Base-by-base conservation (phyloP, 441 rosid species). In the Erodium texanum region DNA sequence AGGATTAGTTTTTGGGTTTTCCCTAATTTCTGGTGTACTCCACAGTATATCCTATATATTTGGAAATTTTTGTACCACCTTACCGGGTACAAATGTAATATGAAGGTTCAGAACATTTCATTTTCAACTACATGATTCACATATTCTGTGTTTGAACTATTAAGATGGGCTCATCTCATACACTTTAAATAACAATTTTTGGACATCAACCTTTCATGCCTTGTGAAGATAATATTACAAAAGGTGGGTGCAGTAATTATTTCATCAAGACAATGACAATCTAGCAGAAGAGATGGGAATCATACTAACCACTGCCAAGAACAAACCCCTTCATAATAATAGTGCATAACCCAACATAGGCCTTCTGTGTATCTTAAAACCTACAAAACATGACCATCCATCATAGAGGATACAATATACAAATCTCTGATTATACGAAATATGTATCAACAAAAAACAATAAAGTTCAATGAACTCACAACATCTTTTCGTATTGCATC, bases 401-500 rank as follows among this genome's bases (percentile, higher is more conserved):
- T 59, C 50, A 71, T 16, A 73, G 71, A 19, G 76, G 66, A 58
- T 20, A 19, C 11, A 58, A 27, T 12, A 58, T 22, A 22, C 27
- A 20, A 23, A 58, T 22, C 27, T 58, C 27, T 23, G 24, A 58
- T 19, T 2, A 58, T 58, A 58, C 8, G 24, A 4, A 20, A 22
- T 9, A 58, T 58, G 23, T 23, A 58, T 20, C 24, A 66, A 34
- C 36, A 77, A 29, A 27, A 29, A 58, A 14, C 12, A 23, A 76
- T 52, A 68, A 12, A 24, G 43, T 15, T 58, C 4, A 19, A 23
- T 10, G 20, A 12, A 58, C 62, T 58, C 62, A 58, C 62, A 58
- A 58, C 62, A 58, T 94, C 99, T 76, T 73, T 87, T 32, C 96
- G 84, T 75, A 84, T 83, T 48, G 63, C 77, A 75, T 91, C 96